Conservation (phyloP, 148 eudicot genomes). For the Chenopodium quinoa region DNA sequence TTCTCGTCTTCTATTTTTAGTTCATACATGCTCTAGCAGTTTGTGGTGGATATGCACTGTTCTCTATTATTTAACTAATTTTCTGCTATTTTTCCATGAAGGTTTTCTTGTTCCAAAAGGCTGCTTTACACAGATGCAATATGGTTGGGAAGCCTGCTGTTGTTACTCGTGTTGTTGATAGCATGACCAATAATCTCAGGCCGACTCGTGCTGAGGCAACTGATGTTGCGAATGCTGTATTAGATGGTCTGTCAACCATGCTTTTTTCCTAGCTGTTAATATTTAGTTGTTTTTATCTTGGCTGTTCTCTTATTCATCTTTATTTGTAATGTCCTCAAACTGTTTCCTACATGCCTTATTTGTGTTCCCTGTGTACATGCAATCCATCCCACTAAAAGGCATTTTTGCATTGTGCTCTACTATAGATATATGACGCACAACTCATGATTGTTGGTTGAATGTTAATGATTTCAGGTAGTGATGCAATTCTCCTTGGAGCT, state of each 20-base stretch:
- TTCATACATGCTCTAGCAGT: conserved; percentile 1
- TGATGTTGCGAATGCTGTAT: conserved; percentile 96
- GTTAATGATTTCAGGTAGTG: conserved; percentile 59
- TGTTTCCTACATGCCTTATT: not conserved
- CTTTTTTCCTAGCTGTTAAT: not conserved
- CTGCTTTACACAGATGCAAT: conserved; percentile 91
- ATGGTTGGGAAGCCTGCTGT: conserved; percentile 98
- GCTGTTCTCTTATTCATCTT: not conserved
- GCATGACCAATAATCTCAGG: conserved; percentile 94
- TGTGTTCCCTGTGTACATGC: not conserved
- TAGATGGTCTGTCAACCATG: conserved; percentile 59
- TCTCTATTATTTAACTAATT: not conserved
- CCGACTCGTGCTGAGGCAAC: conserved; percentile 99
- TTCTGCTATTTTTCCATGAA: conserved; percentile 28
- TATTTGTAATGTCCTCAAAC: not conserved
- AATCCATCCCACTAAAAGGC: not conserved
- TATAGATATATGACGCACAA: not conserved
- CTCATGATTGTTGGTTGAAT: conserved; percentile 5
- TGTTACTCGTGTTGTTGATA: conserved; percentile 96
- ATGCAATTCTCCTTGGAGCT: conserved; percentile 98
- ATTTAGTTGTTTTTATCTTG: too few species aligned
- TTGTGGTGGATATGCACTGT: not conserved
- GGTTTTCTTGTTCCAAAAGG: conserved; percentile 96
- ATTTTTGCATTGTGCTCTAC: not conserved
- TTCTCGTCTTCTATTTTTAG: not conserved